These are phyloP conservation scores for Smittium culicis DNA, from an alignment of 371 early-diverging fungal genomes.

Conservation along the genomic window DNA sequence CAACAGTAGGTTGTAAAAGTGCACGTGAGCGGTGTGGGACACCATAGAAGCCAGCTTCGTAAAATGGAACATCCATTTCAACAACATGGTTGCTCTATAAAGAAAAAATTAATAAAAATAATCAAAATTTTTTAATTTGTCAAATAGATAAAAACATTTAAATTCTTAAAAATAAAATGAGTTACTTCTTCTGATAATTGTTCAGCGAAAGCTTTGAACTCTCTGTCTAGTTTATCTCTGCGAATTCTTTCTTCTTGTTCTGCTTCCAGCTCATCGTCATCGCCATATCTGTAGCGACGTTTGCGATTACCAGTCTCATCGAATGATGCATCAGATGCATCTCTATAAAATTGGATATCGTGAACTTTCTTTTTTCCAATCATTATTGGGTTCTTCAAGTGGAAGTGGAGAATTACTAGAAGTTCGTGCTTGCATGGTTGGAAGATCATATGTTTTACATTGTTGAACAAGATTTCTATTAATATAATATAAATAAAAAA, in stretches of 20 bases:
- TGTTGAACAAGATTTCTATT: slow-evolving; percentile 84
- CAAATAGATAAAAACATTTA: not conserved
- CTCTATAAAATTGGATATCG: slow-evolving; percentile 98
- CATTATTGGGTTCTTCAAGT: slow-evolving; percentile 92
- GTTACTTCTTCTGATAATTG: slow-evolving; percentile 59
- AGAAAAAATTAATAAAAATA: not conserved
- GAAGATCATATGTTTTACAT: slow-evolving; percentile 96
- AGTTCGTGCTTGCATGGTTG: slow-evolving; percentile 96
- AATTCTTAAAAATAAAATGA: too few relatives aligned
- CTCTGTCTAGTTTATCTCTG: slow-evolving; percentile 76
- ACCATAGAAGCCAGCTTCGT: slow-evolving; percentile 92
- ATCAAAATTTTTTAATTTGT: not conserved
- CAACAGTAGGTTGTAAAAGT: slow-evolving; percentile 89
- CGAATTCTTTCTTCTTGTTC: slow-evolving; percentile 89
- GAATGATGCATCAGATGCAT: slow-evolving; percentile 84
- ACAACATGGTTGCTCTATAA: slow-evolving; percentile 56
- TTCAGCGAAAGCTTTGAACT: slow-evolving; percentile 89
- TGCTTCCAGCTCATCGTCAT: slow-evolving; percentile 91
- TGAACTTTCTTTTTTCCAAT: slow-evolving; percentile 95
- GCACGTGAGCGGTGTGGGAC: slow-evolving; percentile 94
- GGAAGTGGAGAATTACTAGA: slow-evolving; percentile 89
- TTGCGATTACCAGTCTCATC: slow-evolving; percentile 97
- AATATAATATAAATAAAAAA: not conserved
- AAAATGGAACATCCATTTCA: slow-evolving; percentile 88
- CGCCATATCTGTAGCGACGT: slow-evolving; percentile 80